Percentiles rank a stretch among this genome's conserved stretches.
phyloP scores from a whole-genome alignment of 1,139 yeast genomes.

The Magnusiomyces paraingens region DNA sequence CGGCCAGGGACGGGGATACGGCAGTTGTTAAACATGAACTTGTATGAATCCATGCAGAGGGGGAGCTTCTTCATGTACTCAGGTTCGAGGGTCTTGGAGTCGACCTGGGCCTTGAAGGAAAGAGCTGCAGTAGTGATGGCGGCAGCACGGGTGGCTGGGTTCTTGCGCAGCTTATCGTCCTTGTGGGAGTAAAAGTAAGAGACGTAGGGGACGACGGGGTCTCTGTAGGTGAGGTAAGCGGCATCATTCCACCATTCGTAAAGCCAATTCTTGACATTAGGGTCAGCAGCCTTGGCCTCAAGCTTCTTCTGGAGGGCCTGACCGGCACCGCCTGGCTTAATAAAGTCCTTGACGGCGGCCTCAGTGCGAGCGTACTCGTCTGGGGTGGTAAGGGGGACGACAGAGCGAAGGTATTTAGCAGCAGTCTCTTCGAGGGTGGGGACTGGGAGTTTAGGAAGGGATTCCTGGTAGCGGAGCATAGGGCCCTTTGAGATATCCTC shows the following conservation, averaged over 20 bases:
- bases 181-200: slow-evolving; percentile 86
- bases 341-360: slow-evolving; percentile 58
- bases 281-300: slow-evolving; percentile 47
- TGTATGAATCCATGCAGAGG: slow-evolving; percentile 89
- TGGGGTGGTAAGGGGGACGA: slow-evolving; percentile 59
- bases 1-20: slow-evolving; percentile 61
- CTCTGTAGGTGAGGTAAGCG: slow-evolving; percentile 86
- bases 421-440: slow-evolving; percentile 74
- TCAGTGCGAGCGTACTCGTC: slow-evolving; percentile 53
- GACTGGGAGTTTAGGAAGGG: slow-evolving; percentile 81
- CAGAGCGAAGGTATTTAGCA: slow-evolving; percentile 59
- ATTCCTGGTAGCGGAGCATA: slow-evolving; percentile 64
- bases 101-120: slow-evolving; percentile 35
- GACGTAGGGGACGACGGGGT: slow-evolving; percentile 89
- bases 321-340: slow-evolving; percentile 57
- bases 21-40: slow-evolving; percentile 84
- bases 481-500: slow-evolving; percentile 50
- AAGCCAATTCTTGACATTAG: slow-evolving; percentile 75
- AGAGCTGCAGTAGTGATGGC: slow-evolving; percentile 43
- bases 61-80: slow-evolving; percentile 79
- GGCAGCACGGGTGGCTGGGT: slow-evolving; percentile 73
- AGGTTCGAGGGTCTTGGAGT: slow-evolving; percentile 45
- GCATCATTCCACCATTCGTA: slow-evolving; percentile 91
- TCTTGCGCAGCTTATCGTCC: slow-evolving; percentile 48
- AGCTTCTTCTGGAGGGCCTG: slow-evolving; percentile 63